Evolutionary conservation across 768 basidiomycete genomes (phyloP).

Genomic region (Chalciporus sphaerocephalus): DNA sequence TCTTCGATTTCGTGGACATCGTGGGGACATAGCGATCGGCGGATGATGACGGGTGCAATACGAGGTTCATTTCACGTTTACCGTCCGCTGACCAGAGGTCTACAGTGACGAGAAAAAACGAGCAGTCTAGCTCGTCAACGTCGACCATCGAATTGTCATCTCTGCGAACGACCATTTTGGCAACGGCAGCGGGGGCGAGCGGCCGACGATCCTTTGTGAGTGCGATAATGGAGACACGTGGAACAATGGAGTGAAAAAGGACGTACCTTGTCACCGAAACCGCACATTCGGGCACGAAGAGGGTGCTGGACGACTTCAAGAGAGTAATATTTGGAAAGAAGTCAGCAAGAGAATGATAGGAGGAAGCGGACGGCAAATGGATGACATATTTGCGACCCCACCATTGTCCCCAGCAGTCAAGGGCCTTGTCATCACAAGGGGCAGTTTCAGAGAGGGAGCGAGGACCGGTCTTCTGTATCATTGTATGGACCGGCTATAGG

Average conservation of each 20-base stretch:
- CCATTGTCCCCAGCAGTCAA: constrained; percentile 73
- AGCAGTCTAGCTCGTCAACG: constrained; percentile 76
- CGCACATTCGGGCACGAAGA: constrained; percentile 88
- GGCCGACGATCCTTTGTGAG: constrained; percentile 80
- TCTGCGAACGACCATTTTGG: constrained; percentile 71
- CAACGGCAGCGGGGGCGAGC: constrained; percentile 85
- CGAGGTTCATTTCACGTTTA: constrained; percentile 81
- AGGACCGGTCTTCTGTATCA: constrained; percentile 65
- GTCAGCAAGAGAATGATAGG: constrained; percentile 7
- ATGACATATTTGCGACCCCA: constrained; percentile 51
- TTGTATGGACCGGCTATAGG: constrained; percentile 23
- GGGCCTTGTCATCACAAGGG: constrained; percentile 33
- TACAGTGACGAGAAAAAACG: constrained; percentile 88
- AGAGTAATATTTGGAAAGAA: constrained; percentile 60
- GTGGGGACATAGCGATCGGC: constrained; percentile 62
- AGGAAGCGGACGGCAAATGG: background rate
- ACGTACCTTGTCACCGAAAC: constrained; percentile 90
- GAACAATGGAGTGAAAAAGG: constrained; percentile 7
- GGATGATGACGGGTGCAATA: constrained; percentile 77
- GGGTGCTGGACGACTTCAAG: constrained; percentile 87
- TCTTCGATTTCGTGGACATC: constrained; percentile 35
- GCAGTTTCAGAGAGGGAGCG: constrained; percentile 29
- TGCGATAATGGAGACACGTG: constrained; percentile 12
- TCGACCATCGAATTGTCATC: constrained; percentile 66
- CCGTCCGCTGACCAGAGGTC: constrained; percentile 88